phyloP scores from a whole-genome alignment of 208 protist genomes.

The Leishmania turanica region DNA sequence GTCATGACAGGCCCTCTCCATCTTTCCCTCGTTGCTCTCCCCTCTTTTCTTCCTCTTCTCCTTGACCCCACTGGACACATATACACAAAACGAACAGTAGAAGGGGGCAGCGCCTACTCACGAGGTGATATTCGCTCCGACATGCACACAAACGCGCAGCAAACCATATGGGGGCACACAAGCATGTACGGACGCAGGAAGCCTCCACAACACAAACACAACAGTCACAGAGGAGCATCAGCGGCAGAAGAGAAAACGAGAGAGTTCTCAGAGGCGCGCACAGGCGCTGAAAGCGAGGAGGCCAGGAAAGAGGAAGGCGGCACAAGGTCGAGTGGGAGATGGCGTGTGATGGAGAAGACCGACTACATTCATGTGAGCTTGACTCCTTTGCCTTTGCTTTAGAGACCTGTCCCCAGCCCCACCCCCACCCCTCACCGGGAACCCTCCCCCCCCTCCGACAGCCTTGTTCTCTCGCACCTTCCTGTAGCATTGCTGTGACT shows the following conservation, averaged over 20 bases:
- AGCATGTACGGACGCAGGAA: background rate
- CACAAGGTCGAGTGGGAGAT: background rate
- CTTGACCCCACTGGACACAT: background rate
- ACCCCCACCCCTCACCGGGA: background rate
- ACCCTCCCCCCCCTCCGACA: background rate
- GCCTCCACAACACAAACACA: background rate
- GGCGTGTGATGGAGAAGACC: background rate
- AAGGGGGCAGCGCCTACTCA: background rate
- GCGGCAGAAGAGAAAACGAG: background rate
- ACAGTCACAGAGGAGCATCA: background rate
- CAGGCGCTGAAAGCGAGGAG: background rate
- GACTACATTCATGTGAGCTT: background rate
- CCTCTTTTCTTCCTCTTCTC: background rate
- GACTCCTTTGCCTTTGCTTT: background rate
- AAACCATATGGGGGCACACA: background rate
- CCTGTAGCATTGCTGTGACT: background rate
- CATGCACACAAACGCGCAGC: background rate
- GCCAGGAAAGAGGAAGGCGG: background rate
- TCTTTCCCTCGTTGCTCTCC: background rate
- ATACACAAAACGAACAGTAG: conserved; percentile 1
- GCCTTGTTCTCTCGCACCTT: background rate
- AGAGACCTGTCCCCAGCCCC: background rate
- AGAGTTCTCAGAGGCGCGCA: background rate
- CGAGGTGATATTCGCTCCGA: background rate
- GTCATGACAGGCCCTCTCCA: background rate